phyloP scores from a whole-genome alignment of 352 stramenopile genomes.

The Pythium sp. region DNA sequence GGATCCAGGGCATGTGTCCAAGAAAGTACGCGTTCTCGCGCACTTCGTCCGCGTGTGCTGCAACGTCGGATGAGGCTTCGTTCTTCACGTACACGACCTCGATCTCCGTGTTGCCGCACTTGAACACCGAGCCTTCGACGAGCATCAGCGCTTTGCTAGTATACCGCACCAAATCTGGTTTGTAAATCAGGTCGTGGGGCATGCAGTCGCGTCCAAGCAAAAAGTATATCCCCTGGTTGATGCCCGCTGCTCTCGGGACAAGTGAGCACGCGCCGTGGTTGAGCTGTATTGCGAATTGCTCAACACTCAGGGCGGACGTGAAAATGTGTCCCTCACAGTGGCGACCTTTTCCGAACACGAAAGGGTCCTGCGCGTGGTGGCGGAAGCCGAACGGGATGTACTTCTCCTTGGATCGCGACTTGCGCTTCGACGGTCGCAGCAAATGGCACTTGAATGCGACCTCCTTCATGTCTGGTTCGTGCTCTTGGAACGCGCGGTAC shows the following conservation, averaged over 20 bases:
- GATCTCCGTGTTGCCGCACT: constrained; percentile 51
- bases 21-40: constrained; percentile 42
- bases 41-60: constrained; percentile 33
- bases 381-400: constrained; percentile 61
- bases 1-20: constrained; percentile 51
- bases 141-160: constrained; percentile 75
- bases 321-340: constrained; percentile 59
- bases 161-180: constrained; percentile 47
- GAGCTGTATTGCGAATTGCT: constrained; percentile 68
- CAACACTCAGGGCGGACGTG: constrained; percentile 48
- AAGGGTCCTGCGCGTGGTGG: constrained; percentile 33
- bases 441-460: constrained; percentile 63
- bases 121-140: constrained; percentile 64
- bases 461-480: constrained; percentile 62
- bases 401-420: constrained; percentile 36
- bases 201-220: constrained; percentile 53
- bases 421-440: constrained; percentile 60
- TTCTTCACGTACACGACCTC: constrained; percentile 65
- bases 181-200: constrained; percentile 28
- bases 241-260: constrained; percentile 47
- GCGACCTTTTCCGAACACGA: constrained; percentile 57
- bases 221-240: constrained; percentile 75
- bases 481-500: constrained; percentile 45
- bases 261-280: constrained; percentile 56
- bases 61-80: constrained; percentile 11